Conservation (phyloP, 768 basidiomycete genomes). For the Lactifluus hygrophoroides region DNA sequence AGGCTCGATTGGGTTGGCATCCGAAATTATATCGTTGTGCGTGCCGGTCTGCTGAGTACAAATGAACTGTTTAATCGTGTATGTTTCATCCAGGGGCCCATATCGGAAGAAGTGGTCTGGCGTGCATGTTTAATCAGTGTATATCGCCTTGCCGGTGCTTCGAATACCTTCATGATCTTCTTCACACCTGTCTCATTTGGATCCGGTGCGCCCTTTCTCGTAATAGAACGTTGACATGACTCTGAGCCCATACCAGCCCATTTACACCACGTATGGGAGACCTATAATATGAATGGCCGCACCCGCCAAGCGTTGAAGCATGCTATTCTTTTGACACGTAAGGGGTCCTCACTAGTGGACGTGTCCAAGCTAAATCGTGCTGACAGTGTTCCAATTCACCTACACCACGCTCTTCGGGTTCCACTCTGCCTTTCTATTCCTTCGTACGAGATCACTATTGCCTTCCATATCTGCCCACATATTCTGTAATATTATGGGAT, state of each 20-base stretch:
- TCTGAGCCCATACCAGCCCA: constrained; percentile 50
- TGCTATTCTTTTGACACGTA: constrained; percentile 51
- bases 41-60: constrained; percentile 18
- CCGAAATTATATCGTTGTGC: constrained; percentile 58
- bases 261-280: constrained; percentile 86
- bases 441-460: constrained; percentile 75
- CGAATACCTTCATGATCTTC: constrained; percentile 57
- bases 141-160: constrained; percentile 57
- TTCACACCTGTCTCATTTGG: constrained; percentile 83
- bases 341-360: constrained; percentile 20
- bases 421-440: constrained; percentile 76
- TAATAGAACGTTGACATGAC: not conserved
- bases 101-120: constrained; percentile 92
- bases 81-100: constrained; percentile 56
- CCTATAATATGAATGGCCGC: constrained; percentile 65
- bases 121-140: constrained; percentile 73
- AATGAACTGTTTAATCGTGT: not conserved
- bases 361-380: not conserved
- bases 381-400: constrained; percentile 70
- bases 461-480: constrained; percentile 75
- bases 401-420: constrained; percentile 93
- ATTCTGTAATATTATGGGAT: constrained; percentile 92
- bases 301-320: constrained; percentile 52
- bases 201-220: constrained; percentile 44
- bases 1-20: constrained; percentile 48